phyloP scores from a whole-genome alignment of 192 early-diverging fungal genomes.

The Allomyces macrogynus region DNA sequence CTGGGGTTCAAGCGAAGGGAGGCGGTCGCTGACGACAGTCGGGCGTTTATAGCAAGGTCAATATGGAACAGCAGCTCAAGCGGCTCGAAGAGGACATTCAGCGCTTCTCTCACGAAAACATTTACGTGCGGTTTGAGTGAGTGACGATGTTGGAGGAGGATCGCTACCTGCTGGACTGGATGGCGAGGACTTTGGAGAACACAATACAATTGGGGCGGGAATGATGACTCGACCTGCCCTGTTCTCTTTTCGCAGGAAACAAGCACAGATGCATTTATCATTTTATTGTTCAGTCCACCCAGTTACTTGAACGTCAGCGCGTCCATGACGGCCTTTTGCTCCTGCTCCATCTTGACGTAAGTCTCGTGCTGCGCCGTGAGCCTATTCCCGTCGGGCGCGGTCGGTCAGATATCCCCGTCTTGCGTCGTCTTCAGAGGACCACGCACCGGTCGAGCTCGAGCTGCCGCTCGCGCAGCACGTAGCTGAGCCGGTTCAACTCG shows the following conservation, averaged over 20 bases:
- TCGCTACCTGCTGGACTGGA: no score
- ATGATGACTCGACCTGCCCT: no score
- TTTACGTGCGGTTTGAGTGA: constrained; percentile 11
- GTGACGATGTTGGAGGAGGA: no score
- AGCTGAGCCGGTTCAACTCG: background rate
- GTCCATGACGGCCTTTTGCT: background rate
- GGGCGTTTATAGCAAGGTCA: constrained; percentile 23
- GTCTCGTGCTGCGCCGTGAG: background rate
- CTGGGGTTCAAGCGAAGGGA: constrained; percentile 1
- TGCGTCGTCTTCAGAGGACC: background rate
- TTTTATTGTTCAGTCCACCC: background rate
- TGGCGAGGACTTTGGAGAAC: no score
- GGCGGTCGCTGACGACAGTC: background rate
- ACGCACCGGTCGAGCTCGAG: background rate
- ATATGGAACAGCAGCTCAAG: constrained; percentile 37
- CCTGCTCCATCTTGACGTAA: background rate
- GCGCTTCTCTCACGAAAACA: constrained; percentile 30
- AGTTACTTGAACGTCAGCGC: background rate
- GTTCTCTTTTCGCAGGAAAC: no score
- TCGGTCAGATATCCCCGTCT: background rate
- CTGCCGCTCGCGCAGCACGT: background rate
- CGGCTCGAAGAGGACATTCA: constrained; percentile 29
- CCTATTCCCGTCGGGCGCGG: background rate
- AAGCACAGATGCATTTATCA: background rate
- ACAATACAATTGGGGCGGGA: no score